A percentile compares a stretch with the other conserved stretches of the same genome.
phyloP scores from a whole-genome alignment of 352 stramenopile species.

The Globisporangium apiculatum region DNA sequence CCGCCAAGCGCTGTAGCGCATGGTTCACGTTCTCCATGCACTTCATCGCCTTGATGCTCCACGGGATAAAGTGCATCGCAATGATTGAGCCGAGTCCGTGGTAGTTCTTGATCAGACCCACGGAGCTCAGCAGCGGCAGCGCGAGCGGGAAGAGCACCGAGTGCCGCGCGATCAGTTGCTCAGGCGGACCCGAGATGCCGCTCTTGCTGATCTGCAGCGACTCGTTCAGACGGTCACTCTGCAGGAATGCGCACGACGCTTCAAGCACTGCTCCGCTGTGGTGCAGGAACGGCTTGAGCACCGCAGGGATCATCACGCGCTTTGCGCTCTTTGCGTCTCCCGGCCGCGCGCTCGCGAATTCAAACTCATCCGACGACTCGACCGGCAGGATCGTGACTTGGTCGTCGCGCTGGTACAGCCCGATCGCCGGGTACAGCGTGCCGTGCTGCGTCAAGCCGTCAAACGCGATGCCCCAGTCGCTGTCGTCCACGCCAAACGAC shows the following conservation, averaged over 20 bases:
- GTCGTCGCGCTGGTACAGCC: conserved; percentile 85
- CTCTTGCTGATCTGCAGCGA: conserved; percentile 1
- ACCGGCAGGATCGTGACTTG: conserved; percentile 83
- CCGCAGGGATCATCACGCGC: conserved; percentile 44
- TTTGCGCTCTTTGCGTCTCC: conserved; percentile 25
- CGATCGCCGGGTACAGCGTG: conserved; percentile 84
- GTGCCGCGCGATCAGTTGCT: conserved; percentile 30
- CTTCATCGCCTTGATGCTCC: conserved; percentile 62
- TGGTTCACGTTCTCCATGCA: conserved; percentile 61
- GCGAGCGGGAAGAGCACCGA: conserved; percentile 54
- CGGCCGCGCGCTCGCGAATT: conserved; percentile 16
- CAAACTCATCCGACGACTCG: conserved; percentile 28
- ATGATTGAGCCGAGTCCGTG: conserved; percentile 60
- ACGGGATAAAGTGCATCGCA: conserved; percentile 70
- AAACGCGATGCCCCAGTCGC: conserved; percentile 86
- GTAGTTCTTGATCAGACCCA: conserved; percentile 62
- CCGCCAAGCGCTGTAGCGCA: conserved; percentile 24
- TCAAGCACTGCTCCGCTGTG: conserved; percentile 55
- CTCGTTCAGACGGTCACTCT: conserved; percentile 19
- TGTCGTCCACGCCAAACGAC: conserved; percentile 84
- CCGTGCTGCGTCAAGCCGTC: conserved; percentile 83
- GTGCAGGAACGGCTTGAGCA: conserved; percentile 75
- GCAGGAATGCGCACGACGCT: conserved; percentile 42
- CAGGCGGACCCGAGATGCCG: conserved; percentile 15
- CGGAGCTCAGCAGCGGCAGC: conserved; percentile 54